Percentiles rank a stretch among this genome's conserved stretches.
Evolutionary conservation across 2,329 filamentous ascomycete genomes (phyloP).

Genomic region (Furcasterigmium furcatum): DNA sequence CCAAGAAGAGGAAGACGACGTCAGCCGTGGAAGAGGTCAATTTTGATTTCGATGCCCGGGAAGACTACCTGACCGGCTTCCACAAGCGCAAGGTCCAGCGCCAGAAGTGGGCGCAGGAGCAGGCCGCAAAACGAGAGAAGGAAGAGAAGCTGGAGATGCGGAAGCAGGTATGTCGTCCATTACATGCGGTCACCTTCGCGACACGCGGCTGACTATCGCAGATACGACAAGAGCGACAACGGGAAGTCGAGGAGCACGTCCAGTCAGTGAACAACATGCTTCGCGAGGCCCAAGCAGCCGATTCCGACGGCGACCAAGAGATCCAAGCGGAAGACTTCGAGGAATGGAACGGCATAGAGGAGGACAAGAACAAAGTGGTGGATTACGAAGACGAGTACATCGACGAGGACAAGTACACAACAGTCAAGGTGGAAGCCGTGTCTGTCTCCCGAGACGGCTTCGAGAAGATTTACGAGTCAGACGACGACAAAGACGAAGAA

Average conservation of each 20-base stretch:
- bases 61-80: slow-evolving; percentile 92
- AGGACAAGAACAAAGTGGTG: slow-evolving; percentile 45
- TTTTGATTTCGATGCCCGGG: slow-evolving; percentile 76
- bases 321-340: slow-evolving; percentile 36
- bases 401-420: slow-evolving; percentile 94
- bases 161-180: slow-evolving; percentile 74
- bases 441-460: slow-evolving; percentile 74
- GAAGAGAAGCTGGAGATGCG: slow-evolving; percentile 73
- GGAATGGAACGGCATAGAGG: slow-evolving; percentile 66
- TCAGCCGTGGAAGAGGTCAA: slow-evolving; percentile 72
- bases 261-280: slow-evolving; percentile 70
- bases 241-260: slow-evolving; percentile 80
- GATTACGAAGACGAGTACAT: slow-evolving; percentile 92
- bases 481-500: slow-evolving; percentile 26
- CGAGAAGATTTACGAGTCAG: slow-evolving; percentile 38
- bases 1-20: slow-evolving; percentile 64
- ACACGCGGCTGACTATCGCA: slow-evolving; percentile 28
- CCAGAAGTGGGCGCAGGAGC: slow-evolving; percentile 79
- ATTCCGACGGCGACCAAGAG: slow-evolving; percentile 32
- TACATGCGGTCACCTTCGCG: no score
- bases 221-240: slow-evolving; percentile 79
- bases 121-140: slow-evolving; percentile 71
- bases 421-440: slow-evolving; percentile 89
- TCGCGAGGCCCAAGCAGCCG: slow-evolving; percentile 53
- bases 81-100: slow-evolving; percentile 91